Percentiles rank a stretch among this genome's conserved stretches.
These are phyloP conservation scores for Dryadomyces quercivorus DNA, from an alignment of 2,329 filamentous ascomycete genomes.

Conservation along the genomic window DNA sequence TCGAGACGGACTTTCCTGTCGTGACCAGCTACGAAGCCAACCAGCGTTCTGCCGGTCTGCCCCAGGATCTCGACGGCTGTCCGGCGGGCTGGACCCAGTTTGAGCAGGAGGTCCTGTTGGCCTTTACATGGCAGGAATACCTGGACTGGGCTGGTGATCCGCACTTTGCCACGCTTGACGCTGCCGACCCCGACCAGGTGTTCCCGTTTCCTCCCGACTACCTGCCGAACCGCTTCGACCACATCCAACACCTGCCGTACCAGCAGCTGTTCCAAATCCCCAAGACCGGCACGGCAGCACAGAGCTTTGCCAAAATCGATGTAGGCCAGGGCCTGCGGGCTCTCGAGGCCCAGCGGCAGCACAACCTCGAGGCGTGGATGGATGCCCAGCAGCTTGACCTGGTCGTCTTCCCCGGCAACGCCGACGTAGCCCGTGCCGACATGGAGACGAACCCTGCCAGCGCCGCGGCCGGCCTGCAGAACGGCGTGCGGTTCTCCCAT, in stretches of 20 bases:
- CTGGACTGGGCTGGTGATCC: background rate
- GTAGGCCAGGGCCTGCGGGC: no score
- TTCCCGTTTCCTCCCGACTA: background rate
- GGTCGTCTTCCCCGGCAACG: background rate
- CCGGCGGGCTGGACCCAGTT: background rate
- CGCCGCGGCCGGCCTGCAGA: conserved; percentile 23
- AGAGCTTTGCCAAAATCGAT: no score
- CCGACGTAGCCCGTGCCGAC: background rate
- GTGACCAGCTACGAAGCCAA: background rate
- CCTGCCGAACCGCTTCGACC: background rate
- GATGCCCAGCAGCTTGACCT: background rate
- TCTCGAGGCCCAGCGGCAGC: background rate
- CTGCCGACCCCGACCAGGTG: background rate
- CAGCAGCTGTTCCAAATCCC: no score
- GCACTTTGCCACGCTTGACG: background rate
- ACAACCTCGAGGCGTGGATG: background rate
- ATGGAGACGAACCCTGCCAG: background rate
- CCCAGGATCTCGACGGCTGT: background rate
- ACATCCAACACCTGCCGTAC: background rate
- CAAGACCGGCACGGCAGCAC: no score
- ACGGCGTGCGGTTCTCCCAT: conserved; percentile 41
- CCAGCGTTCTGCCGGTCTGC: background rate
- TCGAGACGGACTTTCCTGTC: background rate
- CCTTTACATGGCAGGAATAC: background rate
- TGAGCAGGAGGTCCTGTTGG: background rate